Evolutionary conservation across 75 land plant species (phyloP), one percentile per base, ranked within the genome.

Genomic region (Pinus tabuliformis): DNA sequence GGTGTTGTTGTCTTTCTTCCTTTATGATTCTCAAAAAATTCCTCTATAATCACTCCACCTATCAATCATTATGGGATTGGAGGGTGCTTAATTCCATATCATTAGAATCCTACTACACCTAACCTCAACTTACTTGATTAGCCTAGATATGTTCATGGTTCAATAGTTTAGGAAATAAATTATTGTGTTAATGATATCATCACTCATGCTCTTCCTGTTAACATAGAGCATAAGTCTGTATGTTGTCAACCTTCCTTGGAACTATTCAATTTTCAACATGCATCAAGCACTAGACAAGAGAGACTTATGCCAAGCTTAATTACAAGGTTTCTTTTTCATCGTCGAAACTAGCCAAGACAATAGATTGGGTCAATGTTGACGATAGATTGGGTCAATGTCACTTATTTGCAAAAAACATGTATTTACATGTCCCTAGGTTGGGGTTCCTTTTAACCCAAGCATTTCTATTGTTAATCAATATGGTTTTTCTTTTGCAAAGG

Each of bases 361-460:
- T 42, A 37, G 36, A 18, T 16, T 65, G 45, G n/a, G 18, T 30
- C 70, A 18, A n/a, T n/a, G 6, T 42, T 1, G 33, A 33, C 2
- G 45, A 42, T 3, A 42, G 6, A 42, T 42, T 42, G 5, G 45
- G 45, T 42, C 45, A 42, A 42, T 42, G 0, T 42, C 49, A 18
- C 7, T 17, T 37, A 36, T 66, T 66, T 66, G 70, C 26, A 39
- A n/a, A 66, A 21, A 66, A 17, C 18, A 14, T 5, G 20, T 16
- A 0, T 20, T 20, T 68, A 18, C 42, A 1, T 68, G 18, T 82
- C 80, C 62, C 82, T 81, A 56, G 81, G 80, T 72, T 62, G 76
- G 49, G 68, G 14, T 42, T 59, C 57, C 75, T 84, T 74, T 80
- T 78, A 63, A 84, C 79, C 21, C 60, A 79, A 62, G 84, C 80